Base-by-base conservation (phyloP, 228 moss, liverwort and hornwort genomes). In the Sphagnum magellanicum region DNA sequence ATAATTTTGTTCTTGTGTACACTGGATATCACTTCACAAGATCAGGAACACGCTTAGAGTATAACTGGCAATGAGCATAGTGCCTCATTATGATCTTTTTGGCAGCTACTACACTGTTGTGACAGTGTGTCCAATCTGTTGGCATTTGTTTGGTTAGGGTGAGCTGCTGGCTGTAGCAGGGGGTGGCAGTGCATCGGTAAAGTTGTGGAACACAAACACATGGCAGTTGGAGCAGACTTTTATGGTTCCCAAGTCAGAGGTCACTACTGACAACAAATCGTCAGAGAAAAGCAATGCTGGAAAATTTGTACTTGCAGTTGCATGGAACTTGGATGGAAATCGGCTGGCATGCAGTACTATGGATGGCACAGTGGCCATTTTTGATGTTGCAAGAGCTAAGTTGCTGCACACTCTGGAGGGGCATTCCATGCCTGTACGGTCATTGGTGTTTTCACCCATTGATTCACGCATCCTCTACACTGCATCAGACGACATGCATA, bases 241-340 rank as follows among this genome's bases (percentile, higher is more conserved):
- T 1, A 69, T 70, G 57, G 72, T 98, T 4, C 88, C 92, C 0
- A 94, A 89, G 65, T 75, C 66, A 0, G 92, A 92, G 53, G 66
- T 6, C 16, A 71, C 61, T 52, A 49, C 66, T 48, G 81, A 88
- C 66, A 70, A 71, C 6, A 98, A 84, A 74, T 52, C 82, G 59
- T 74, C 78, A 1, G 98, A 94, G n/a, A 98, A 89, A 80, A 80
- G 72, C n/a, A 90, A 92, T 14, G 70, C 86, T 49, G 90, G 92
- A 6, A 98, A 89, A 16, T 98, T 88, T 60, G 94, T 94, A 0
- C 73, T 94, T 32, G 94, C 89, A 51, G 94, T 94, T 12, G 98
- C 94, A 1, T 98, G 98, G 98, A 98, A 92, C 74, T 13, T 87
- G 67, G 98, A 98, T 60, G 91, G 98, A 61, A 98, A 86, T 81